Conservation (phyloP, 441 rosid species). For the Corymbia calophylla region DNA sequence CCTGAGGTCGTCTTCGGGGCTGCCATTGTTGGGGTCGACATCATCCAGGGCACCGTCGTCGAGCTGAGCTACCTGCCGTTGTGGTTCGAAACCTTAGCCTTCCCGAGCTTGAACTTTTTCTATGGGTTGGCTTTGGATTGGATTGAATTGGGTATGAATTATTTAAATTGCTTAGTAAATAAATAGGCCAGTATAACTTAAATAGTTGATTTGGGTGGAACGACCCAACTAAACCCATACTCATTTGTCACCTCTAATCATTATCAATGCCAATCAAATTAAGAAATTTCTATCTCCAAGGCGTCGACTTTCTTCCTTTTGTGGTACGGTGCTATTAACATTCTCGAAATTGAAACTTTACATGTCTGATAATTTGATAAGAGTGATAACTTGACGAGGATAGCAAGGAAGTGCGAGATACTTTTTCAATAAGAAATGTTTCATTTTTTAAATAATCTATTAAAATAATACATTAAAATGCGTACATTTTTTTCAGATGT, state of each 20-base stretch:
- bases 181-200: too few relatives aligned
- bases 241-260: background rate
- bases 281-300: background rate
- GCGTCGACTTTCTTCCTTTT: background rate
- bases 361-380: background rate
- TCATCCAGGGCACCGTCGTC: fast-evolving
- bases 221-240: background rate
- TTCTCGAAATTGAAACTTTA: background rate
- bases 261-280: background rate
- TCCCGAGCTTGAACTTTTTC: background rate
- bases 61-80: background rate
- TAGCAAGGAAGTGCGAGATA: background rate
- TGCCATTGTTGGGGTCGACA: background rate
- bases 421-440: background rate
- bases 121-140: background rate
- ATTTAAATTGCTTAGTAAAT: too few relatives aligned
- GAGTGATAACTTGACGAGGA: background rate
- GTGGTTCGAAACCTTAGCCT: background rate
- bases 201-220: background rate
- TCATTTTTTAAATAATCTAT: background rate
- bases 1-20: background rate
- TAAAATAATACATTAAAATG: background rate
- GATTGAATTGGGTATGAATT: background rate
- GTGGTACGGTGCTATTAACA: background rate
- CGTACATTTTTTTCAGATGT: background rate